A percentile compares a stretch with the other conserved stretches of the same genome.
Conservation (phyloP, 257 asterid genomes). For the Fraxinus anomala region DNA sequence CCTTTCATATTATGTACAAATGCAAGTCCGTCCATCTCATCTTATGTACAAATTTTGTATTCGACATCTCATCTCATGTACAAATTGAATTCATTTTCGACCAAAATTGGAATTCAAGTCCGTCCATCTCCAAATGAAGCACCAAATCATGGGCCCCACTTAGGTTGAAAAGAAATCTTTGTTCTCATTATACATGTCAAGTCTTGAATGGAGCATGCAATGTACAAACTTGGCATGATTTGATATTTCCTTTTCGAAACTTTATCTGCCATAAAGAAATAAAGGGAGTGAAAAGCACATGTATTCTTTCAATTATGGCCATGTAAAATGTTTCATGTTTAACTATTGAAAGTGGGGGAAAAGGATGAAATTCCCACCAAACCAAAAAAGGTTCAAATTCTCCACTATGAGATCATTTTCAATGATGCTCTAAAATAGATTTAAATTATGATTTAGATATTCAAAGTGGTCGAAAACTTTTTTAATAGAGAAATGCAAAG, state of each 20-base stretch:
- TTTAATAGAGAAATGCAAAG: too few relatives aligned
- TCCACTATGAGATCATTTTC: too few relatives aligned
- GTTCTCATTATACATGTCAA: constrained; percentile 21
- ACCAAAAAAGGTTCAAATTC: neutral
- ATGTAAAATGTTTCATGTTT: neutral
- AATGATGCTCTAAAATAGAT: too few relatives aligned
- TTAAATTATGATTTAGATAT: too few relatives aligned
- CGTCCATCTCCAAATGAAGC: neutral
- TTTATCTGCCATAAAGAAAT: neutral
- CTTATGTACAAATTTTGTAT: too few relatives aligned
- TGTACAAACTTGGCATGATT: neutral
- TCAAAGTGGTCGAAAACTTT: too few relatives aligned
- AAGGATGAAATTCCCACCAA: neutral
- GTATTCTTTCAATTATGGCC: neutral
- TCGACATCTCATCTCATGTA: too few relatives aligned
- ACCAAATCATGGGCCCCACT: neutral
- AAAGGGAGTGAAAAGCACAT: constrained; percentile 1
- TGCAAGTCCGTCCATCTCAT: too few relatives aligned
- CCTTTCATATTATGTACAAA: constrained; percentile 3
- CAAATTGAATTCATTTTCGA: too few relatives aligned
- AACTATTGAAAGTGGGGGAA: neutral
- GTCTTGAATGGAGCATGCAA: constrained; percentile 13
- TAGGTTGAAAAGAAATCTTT: constrained; percentile 13
- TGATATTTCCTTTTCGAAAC: neutral
- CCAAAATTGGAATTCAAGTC: too few relatives aligned